These are phyloP conservation scores for Beta vulgaris DNA, from an alignment of 148 eudicot genomes.

Conservation along the genomic window DNA sequence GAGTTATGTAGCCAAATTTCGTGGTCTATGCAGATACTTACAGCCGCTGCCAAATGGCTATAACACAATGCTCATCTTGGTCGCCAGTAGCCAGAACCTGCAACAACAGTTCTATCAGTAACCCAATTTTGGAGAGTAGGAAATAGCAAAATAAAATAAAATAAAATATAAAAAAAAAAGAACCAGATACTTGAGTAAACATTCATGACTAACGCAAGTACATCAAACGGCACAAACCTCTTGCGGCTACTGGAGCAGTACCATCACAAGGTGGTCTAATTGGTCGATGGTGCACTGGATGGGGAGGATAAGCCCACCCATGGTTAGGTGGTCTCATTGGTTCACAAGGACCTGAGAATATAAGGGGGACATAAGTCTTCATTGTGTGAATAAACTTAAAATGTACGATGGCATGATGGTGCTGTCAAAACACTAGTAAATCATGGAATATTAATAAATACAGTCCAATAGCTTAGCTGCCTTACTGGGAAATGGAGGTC, in stretches of 20 bases:
- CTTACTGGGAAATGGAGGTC: conserved; percentile 62
- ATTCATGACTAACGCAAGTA: neutral
- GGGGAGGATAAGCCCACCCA: conserved; percentile 67
- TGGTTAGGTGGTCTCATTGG: conserved; percentile 46
- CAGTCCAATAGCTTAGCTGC: neutral
- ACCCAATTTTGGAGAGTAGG: neutral
- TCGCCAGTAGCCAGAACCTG: conserved; percentile 84
- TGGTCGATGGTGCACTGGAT: conserved; percentile 53
- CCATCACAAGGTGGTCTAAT: conserved; percentile 63
- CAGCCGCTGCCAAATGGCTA: conserved; percentile 13
- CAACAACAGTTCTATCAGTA: conserved; percentile 23
- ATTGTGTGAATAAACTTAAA: conserved; percentile 48
- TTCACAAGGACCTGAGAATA: conserved; percentile 56
- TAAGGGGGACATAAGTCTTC: conserved; percentile 43
- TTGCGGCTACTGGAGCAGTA: conserved; percentile 56
- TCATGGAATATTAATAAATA: neutral
- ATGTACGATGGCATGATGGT: neutral
- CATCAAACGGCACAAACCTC: conserved; percentile 49
- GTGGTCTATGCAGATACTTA: conserved; percentile 1
- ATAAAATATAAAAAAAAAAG: too few relatives aligned
- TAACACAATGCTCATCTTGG: conserved; percentile 52
- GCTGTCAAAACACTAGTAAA: neutral
- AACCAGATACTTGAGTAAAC: neutral
- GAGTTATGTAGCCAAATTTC: neutral
- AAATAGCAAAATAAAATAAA: neutral